Base-by-base conservation (phyloP, 2,329 filamentous ascomycete species). In the Esteya vermicola region DNA sequence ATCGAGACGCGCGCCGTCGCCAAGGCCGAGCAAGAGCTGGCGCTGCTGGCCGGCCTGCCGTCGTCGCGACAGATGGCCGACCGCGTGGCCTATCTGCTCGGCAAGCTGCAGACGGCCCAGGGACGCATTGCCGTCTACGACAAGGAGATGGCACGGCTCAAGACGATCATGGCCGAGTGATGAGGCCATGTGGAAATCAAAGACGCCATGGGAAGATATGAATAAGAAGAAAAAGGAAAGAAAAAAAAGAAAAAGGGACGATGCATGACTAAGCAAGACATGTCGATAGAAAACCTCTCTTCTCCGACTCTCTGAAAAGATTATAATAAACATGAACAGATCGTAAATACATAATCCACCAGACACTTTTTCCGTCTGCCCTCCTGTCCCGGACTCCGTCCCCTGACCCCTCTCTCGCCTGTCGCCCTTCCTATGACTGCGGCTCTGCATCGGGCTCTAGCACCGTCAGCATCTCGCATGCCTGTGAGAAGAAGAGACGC, bases 401-500 rank as follows among this genome's bases (percentile, higher is more conserved):
- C n/a, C n/a, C n/a, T n/a, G n/a, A n/a, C n/a, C n/a, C n/a, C n/a
- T n/a, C 10, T 28, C 26, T 28, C 26, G 10, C 10, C 26, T 9
- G 12, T 14, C 10, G 26, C 26, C 10, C n/a, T 16, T 18, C 14
- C 22, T 28, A 14, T 6, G 12, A 27, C 16, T 27, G n/a, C 23
- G 18, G 19, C 9, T 47, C 42, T 25, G 38, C 47, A 12, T 50
- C 45, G 6, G 39, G 44, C 27, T 47, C 48, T 28, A 48, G 40
- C 9, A 50, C 47, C 18, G 46, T 47, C 28, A 48, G 25, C 10
- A 68, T 51, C 52, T 77, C 84, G 58, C 81, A 89, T 7, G 81
- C 89, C 57, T 98, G 91, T 1, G 86, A 78, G 58, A 96, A 98
- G 64, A 96, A 96, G 36, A 96, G 70, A 30, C 82, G 75, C 5